A percentile compares a stretch with the other conserved stretches of the same genome.
Evolutionary conservation across 371 early-diverging fungal genomes (phyloP).

Genomic region (Umbelopsis sp.): DNA sequence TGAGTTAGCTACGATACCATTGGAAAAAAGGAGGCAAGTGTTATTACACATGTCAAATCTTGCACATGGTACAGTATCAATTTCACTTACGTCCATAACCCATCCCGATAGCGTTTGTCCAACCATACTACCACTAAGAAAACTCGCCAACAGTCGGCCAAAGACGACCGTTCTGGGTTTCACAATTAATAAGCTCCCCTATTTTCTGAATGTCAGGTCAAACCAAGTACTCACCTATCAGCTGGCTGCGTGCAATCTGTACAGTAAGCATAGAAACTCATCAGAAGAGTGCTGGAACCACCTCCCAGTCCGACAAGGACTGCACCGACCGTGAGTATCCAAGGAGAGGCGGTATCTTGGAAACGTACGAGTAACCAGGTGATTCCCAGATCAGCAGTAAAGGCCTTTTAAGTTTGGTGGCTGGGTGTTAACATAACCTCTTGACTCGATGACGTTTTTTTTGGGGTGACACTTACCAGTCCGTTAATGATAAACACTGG

Average conservation of each 20-base stretch:
- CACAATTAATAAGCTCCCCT: background rate
- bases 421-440: background rate
- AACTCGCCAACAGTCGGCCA: constrained; percentile 1
- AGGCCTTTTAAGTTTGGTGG: background rate
- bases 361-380: background rate
- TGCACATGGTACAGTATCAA: background rate
- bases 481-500: constrained; percentile 1
- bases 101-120: background rate
- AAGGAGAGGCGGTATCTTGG: background rate
- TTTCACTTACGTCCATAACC: background rate
- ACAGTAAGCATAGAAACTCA: background rate
- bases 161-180: background rate
- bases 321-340: background rate
- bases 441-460: no score
- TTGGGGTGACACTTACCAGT: background rate
- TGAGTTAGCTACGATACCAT: background rate
- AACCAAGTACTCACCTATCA: background rate
- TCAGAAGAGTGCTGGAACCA: background rate
- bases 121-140: background rate
- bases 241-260: background rate
- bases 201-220: background rate
- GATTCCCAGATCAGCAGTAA: background rate
- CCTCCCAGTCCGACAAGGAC: background rate
- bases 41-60: no score
- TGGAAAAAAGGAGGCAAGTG: background rate